Base-by-base conservation (phyloP, 441 rosid genomes). In the Euphorbia celastroides region DNA sequence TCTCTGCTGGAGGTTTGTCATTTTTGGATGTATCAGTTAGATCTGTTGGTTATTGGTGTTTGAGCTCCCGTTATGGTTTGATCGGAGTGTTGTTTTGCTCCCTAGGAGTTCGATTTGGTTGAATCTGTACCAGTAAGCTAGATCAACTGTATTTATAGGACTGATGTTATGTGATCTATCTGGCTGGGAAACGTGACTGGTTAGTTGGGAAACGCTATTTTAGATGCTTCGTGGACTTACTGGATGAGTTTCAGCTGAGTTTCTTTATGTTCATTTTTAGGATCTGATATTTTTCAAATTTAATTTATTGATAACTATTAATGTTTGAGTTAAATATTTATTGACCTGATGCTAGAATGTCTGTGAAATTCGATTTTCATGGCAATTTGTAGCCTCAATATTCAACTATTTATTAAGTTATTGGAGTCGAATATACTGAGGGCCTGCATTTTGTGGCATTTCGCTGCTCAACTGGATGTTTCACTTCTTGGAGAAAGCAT, bases 21-120 rank as follows among this genome's bases (percentile, higher is more conserved):
- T 34, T 56, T 20, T 11, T 20, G 2, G 16, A 59, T 13, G 11
- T 57, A 5, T 7, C 23, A 0, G 1, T 48, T 46, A 51, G 71
- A 76, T 80, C 80, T 67, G 62, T 66, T 6, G 2, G 38, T 65
- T 38, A 38, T 19, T 38, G 41, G 26, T 44, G 57, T 12, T 48
- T 44, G 12, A 44, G 17, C 50, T 44, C 2, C 12, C 50, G 28
- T 65, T 46, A 60, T 46, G 20, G 56, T 57, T 27, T 20, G 23
- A 26, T 42, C 17, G 19, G 3, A 6, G 57, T 52, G 27, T 20
- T 52, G 19, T 52, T 52, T 51, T 1, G 23, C 57, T 52, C 28
- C 7, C 57, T 11, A 8, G 2, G 20, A 14, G 28, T 22, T 55
- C 17, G 0, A 26, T 55, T 55, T 5, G 31, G 17, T 23, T 55